Conservation (phyloP, 495 filamentous ascomycete genomes). For the Aspergillus saccharolyticus region DNA sequence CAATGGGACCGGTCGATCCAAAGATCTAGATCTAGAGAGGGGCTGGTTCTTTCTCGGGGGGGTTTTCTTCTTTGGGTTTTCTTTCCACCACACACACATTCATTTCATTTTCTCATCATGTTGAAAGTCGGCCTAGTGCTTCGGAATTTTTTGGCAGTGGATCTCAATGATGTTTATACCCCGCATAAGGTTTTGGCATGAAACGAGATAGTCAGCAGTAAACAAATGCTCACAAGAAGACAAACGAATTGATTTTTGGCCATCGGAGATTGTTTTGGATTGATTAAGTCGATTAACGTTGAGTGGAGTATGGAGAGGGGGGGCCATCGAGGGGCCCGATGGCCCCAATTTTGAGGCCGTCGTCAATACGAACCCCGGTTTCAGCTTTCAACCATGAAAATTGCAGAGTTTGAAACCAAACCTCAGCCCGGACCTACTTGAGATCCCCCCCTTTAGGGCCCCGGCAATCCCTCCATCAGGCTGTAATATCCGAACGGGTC, state of each 20-base stretch:
- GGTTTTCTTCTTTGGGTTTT: too few relatives aligned
- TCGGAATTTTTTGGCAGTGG: background rate
- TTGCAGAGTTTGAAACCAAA: background rate
- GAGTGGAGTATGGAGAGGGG: too few relatives aligned
- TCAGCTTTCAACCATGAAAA: background rate
- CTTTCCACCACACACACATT: background rate
- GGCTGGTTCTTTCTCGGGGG: background rate
- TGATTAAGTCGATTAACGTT: too few relatives aligned
- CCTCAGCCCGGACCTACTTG: background rate
- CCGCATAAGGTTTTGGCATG: background rate
- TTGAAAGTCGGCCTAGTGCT: background rate
- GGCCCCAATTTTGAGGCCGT: background rate
- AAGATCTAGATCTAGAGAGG: background rate
- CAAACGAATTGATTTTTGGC: background rate
- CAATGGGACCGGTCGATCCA: background rate
- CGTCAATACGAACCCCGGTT: background rate
- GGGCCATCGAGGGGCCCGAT: background rate
- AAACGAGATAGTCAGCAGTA: constrained; percentile 1
- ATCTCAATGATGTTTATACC: constrained; percentile 2
- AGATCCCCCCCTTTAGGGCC: background rate
- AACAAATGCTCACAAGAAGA: background rate
- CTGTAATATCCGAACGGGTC: background rate
- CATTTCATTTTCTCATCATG: background rate
- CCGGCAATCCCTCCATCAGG: background rate
- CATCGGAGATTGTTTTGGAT: background rate